Percentiles rank a stretch among this genome's conserved stretches.
Evolutionary conservation across 257 asterid genomes (phyloP).

Genomic region (Phtheirospermum japonicum): DNA sequence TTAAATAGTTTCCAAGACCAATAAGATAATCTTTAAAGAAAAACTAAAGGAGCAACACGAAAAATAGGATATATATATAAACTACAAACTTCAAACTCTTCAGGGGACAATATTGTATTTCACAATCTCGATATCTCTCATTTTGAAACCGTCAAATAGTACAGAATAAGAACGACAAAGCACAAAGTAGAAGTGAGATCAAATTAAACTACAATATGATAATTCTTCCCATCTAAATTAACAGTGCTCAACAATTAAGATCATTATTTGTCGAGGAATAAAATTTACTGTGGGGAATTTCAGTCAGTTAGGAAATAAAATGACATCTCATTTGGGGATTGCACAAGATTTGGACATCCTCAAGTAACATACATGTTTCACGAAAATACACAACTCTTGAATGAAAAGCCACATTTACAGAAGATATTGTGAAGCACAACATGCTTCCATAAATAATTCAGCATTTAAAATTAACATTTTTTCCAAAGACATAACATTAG

Average conservation of each 20-base stretch:
- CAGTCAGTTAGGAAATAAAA: neutral
- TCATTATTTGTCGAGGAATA: neutral
- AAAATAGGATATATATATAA: neutral
- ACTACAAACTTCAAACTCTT: neutral
- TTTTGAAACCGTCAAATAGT: neutral
- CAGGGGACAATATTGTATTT: neutral
- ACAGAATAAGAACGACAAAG: neutral
- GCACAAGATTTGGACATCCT: neutral
- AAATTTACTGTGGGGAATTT: neutral
- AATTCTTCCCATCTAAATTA: neutral
- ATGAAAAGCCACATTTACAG: neutral
- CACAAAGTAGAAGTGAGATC: neutral
- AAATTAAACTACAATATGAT: neutral
- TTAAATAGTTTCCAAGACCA: neutral
- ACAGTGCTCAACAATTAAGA: neutral
- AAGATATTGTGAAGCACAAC: conserved; percentile 3
- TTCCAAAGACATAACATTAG: too few relatives aligned
- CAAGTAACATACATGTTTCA: neutral
- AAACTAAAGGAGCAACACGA: neutral
- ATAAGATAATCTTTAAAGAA: neutral
- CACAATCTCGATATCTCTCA: neutral
- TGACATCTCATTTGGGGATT: neutral
- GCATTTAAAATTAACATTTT: too few relatives aligned
- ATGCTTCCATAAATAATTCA: too few relatives aligned
- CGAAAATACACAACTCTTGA: neutral